Conservation (phyloP, 352 stramenopile genomes). For the Hyaloperonospora arabidopsidis region DNA sequence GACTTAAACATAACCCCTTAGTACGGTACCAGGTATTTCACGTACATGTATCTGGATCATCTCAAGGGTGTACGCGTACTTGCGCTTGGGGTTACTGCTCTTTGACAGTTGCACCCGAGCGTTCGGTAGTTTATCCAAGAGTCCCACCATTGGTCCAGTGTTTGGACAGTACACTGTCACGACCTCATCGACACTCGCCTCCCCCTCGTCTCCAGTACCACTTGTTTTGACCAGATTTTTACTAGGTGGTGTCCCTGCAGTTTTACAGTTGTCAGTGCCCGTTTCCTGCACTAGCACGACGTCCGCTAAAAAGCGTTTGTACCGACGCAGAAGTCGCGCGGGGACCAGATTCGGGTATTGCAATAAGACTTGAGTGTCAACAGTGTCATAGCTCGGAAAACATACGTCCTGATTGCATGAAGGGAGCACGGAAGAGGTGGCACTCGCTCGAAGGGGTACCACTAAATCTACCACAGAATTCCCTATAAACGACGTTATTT, state of each 20-base stretch:
- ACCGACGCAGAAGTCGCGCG: conserved; percentile 53
- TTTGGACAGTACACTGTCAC: conserved; percentile 82
- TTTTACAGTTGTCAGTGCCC: neutral
- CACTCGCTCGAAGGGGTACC: too few species aligned
- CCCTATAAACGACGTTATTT: too few species aligned
- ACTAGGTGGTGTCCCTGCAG: neutral
- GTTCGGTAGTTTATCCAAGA: conserved; percentile 54
- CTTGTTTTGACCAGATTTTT: neutral
- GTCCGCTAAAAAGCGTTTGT: conserved; percentile 81
- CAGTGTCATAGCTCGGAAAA: conserved; percentile 3
- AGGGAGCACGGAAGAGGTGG: too few species aligned
- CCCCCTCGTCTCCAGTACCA: conserved; percentile 6
- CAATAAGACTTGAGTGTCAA: conserved; percentile 33
- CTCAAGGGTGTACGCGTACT: conserved; percentile 80
- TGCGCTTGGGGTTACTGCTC: conserved; percentile 65
- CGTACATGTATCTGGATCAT: conserved; percentile 78
- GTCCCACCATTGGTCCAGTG: conserved; percentile 71
- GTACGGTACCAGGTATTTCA: neutral
- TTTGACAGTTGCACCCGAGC: conserved; percentile 71
- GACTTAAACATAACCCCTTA: too few species aligned
- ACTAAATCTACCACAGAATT: too few species aligned
- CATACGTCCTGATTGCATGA: too few species aligned
- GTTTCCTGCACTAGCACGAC: conserved; percentile 41
- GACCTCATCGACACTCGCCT: conserved; percentile 14
- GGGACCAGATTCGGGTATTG: conserved; percentile 47